Percentiles rank a stretch among this genome's conserved stretches.
These are phyloP conservation scores for Peniophora sp. DNA, from an alignment of 1,284 basidiomycete genomes.

Conservation along the genomic window DNA sequence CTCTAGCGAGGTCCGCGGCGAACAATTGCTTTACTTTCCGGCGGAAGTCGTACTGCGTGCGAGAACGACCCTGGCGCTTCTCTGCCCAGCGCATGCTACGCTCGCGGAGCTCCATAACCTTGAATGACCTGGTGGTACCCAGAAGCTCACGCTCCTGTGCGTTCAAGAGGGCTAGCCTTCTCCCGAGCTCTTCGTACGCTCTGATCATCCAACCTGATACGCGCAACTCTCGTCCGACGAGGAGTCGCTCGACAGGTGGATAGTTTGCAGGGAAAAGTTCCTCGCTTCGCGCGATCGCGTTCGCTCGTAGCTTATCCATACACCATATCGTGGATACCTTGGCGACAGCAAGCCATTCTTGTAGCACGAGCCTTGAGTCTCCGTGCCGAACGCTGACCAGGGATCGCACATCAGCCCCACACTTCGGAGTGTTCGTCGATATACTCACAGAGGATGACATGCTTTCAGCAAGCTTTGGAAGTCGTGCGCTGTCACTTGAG, in stretches of 20 bases:
- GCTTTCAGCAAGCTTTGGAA: neutral
- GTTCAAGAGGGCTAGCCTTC: neutral
- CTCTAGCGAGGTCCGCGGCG: too few species aligned
- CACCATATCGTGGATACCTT: slow-evolving; percentile 7
- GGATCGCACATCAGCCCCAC: too few species aligned
- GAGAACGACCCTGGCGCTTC: too few species aligned
- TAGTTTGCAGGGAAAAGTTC: neutral
- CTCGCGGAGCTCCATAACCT: neutral
- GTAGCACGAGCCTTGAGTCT: neutral
- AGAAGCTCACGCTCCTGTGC: neutral
- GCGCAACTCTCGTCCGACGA: neutral
- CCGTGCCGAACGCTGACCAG: too few species aligned
- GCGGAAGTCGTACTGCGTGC: too few species aligned
- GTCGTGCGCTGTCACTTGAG: neutral
- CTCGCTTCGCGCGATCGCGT: neutral
- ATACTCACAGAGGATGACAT: neutral
- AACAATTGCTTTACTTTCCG: too few species aligned
- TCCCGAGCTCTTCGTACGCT: neutral
- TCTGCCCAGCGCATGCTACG: neutral
- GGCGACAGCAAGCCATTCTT: slow-evolving; percentile 5
- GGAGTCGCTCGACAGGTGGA: neutral
- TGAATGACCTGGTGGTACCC: neutral
- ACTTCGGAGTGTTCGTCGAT: too few species aligned
- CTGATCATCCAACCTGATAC: neutral
- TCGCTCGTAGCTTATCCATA: slow-evolving; percentile 3